A percentile compares a stretch with the other conserved stretches of the same genome.
phyloP scores from a whole-genome alignment of 75 land plant genomes.

The Adiantum capillusveneris region DNA sequence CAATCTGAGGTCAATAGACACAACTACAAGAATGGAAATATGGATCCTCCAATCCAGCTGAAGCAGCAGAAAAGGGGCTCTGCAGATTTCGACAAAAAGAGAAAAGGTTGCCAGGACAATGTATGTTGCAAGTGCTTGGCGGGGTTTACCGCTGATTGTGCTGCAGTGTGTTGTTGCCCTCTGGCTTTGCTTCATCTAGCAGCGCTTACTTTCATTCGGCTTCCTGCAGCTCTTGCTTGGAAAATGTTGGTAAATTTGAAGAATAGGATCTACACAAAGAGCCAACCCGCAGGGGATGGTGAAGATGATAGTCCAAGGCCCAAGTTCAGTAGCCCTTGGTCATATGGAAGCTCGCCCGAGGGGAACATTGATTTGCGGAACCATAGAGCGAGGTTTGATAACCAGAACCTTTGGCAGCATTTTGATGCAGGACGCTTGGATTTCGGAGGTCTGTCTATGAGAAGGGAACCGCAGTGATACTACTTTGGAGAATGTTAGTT shows the following conservation, averaged over 20 bases:
- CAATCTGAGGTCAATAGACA: no score
- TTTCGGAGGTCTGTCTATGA: slow-evolving; percentile 1
- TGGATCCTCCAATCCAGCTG: no score
- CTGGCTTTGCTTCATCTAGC: slow-evolving; percentile 20
- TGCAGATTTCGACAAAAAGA: background rate
- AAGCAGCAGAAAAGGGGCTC: no score
- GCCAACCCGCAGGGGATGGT: background rate
- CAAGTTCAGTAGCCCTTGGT: background rate
- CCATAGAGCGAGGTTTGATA: background rate
- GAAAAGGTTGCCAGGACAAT: background rate
- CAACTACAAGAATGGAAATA: no score
- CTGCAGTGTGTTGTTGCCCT: slow-evolving; percentile 30
- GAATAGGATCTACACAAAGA: slow-evolving; percentile 11
- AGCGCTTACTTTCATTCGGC: slow-evolving; percentile 17
- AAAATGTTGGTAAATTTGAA: slow-evolving; percentile 13
- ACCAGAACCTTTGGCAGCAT: slow-evolving; percentile 1
- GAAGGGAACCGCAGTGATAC: no score
- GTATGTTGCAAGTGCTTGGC: slow-evolving; percentile 16
- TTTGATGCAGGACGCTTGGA: background rate
- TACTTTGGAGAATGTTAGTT: no score
- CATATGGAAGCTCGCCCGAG: background rate
- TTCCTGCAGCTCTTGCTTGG: slow-evolving; percentile 18
- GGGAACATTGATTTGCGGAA: background rate
- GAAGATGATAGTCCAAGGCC: background rate
- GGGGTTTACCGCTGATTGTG: slow-evolving; percentile 21